A percentile compares a stretch with the other conserved stretches of the same genome.
phyloP scores from a whole-genome alignment of 2,329 filamentous ascomycete species.

The Amphichorda felina region DNA sequence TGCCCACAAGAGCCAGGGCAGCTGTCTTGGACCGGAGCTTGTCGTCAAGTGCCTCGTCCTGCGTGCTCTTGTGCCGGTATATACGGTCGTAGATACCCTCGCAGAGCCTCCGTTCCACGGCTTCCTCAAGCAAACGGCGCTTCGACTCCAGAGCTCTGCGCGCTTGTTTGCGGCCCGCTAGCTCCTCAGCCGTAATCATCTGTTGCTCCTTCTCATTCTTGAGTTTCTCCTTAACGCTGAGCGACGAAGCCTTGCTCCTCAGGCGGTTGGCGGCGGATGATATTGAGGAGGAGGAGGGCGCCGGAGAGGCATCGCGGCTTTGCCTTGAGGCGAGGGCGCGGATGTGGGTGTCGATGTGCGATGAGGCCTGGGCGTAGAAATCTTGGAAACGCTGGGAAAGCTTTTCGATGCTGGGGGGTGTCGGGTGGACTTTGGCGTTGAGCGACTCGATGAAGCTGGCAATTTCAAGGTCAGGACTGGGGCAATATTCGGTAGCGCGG shows the following conservation, averaged over 20 bases:
- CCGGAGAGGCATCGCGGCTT: conserved; percentile 52
- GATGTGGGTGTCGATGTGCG: conserved; percentile 80
- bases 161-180: conserved; percentile 67
- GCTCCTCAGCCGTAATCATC: conserved; percentile 83
- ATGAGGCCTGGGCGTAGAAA: conserved; percentile 73
- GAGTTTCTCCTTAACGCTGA: conserved; percentile 38
- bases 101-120: conserved; percentile 76
- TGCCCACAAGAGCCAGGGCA: conserved; percentile 80
- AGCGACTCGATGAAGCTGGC: conserved; percentile 81
- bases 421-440: conserved; percentile 73
- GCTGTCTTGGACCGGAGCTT: conserved; percentile 91
- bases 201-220: conserved; percentile 48
- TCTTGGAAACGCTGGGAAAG: conserved; percentile 86
- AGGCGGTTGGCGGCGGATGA: conserved; percentile 44
- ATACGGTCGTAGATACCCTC: conserved; percentile 80
- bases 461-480: conserved; percentile 8
- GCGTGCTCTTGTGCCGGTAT: conserved; percentile 81
- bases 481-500: conserved; percentile 2
- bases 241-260: conserved; percentile 41
- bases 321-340: conserved; percentile 65
- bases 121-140: conserved; percentile 69
- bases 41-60: conserved; percentile 91
- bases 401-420: conserved; percentile 71
- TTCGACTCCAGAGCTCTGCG: conserved; percentile 71
- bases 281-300: conserved; percentile 40